Base-by-base conservation (phyloP, 2,329 filamentous ascomycete species). In the Colletotrichum agaves region DNA sequence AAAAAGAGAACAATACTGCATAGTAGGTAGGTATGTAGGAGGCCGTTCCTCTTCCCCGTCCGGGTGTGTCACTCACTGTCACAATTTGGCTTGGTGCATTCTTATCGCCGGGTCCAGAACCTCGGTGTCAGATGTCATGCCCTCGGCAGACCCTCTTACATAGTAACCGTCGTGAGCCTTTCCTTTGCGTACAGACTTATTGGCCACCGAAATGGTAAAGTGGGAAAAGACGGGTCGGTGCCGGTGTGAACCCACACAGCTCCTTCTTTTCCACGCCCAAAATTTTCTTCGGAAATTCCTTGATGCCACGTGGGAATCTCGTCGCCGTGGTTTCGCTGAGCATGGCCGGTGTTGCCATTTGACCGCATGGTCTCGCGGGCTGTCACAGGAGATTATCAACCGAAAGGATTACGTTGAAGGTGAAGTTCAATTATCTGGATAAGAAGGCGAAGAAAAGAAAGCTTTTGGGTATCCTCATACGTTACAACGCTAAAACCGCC, bases 381-480 rank as follows among this genome's bases (percentile, higher is more conserved):
- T 49, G 57, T 17, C 15, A 23, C 7, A 35, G 17, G 17, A 60
- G n/a, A 4, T 21, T 44, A 37, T 5, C 10, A 44, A 43, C 21
- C 13, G n/a, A 19, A 44, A 13, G 13, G 17, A 37, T 53, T 19
- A 23, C 50, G 19, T 39, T 21, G n/a, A n/a, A 37, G 17, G 17
- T 47, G 4, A 47, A 47, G 17, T 23, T 47, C 13, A 8, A 37
- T 53, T 21, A 55, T 61, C 17, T 33, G 19, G 6, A 3, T 49
- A 31, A 19, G 27, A 53, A 17, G 23, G 56, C 44, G 44, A 56
- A 21, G 57, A 52, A 44, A 59, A 46, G 15, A 55, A 35, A 41
- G 15, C 47, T 60, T 64, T 49, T 68, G 61, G 61, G 65, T 65
- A 68, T 68, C 53, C 39, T 62, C 43, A 57, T 63, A 39, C 61